Evolutionary conservation across 2,329 filamentous ascomycete species (phyloP), one percentile per base, ranked within the genome.

Genomic region (Diaporthe eres): DNA sequence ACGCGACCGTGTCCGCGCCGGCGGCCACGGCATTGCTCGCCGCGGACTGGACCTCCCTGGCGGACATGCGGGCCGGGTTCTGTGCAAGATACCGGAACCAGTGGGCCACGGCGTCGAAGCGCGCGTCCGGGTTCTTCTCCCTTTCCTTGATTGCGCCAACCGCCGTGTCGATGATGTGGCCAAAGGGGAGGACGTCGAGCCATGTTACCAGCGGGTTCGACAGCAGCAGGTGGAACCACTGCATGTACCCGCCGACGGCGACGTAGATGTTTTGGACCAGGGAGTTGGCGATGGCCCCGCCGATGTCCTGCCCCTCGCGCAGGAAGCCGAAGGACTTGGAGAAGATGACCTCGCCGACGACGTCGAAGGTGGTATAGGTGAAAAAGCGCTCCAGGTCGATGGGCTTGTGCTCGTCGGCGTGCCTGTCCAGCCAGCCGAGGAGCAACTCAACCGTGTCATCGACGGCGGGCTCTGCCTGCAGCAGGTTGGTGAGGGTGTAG

Each of bases 281-380:
- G 0, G 71, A 67, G 55, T 79, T 80, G 17, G 75, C 75, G 4
- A 84, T 81, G 13, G 82, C 78, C 19, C 78, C 79, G 61, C 77
- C 79, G 22, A 85, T 78, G 71, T 84, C 82, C n/a, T 34, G 76
- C 0, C 79, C 82, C 31, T 79, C 58, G 25, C 44, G 37, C 39
- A 82, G 63, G 76, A 82, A 82, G 25, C 81, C 81, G 58, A 84
- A 81, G 8, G 76, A 71, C 71, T 79, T 79, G 22, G 80, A 80
- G 72, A 82, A 84, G 47, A 81, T 79, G 42, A 83, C 76, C 53
- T 84, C 81, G 8, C 82, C 83, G 47, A 82, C 75, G 39, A 83
- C 77, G 74, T 84, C 83, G 65, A 81, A 83, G 12, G 82, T 80
- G 34, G 79, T 79, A 44, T 76, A 81, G n/a, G 78, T 78, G 60